These are phyloP conservation scores for barley (Hordeum vulgare) DNA, from an alignment of 176 grass and related monocot species.

Conservation along the genomic window MorexV3_pseudomolecules_assembly NC_058519.1:54283661-54284160, in stretches of 20 bases:
- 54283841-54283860: neutral
- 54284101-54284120: neutral
- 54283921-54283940: neutral
- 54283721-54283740: neutral
- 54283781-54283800: neutral
- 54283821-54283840: neutral
- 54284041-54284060: neutral
- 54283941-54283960: neutral
- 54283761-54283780: neutral
- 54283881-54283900: neutral
- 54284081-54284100: neutral
- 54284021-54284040: neutral
- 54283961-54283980: neutral
- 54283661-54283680: constrained; percentile 93
- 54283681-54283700: constrained; percentile 41
- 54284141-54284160: neutral
- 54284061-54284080: neutral
- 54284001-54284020: neutral
- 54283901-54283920: neutral
- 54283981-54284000: neutral
- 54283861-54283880: neutral
- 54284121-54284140: neutral
- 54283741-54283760: neutral
- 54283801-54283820: neutral
- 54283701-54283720: neutral